phyloP scores from a whole-genome alignment of 306 rosid species.

The Corylus avellana region DNA sequence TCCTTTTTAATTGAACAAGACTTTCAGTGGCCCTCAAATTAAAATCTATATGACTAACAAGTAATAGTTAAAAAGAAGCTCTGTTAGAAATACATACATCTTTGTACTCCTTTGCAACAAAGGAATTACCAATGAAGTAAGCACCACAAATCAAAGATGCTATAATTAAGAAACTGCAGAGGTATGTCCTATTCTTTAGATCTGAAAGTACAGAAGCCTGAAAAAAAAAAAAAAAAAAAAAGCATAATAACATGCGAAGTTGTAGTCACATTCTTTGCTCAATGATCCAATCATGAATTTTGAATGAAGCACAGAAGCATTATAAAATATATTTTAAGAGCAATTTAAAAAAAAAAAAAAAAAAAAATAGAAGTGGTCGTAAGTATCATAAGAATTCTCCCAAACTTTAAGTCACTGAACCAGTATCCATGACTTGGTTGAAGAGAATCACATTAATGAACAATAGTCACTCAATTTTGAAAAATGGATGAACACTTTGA shows the following conservation, averaged over 20 bases:
- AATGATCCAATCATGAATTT: background rate
- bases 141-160: conserved; percentile 63
- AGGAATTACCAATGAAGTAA: conserved; percentile 56
- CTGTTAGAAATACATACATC: conserved; percentile 39
- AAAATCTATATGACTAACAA: background rate
- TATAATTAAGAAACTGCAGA: conserved; percentile 52
- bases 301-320: background rate
- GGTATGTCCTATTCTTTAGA: conserved; percentile 57
- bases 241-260: background rate
- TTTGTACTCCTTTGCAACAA: conserved; percentile 59
- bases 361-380: background rate
- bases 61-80: background rate
- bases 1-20: conserved; percentile 7
- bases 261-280: background rate
- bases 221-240: conserved; percentile 20
- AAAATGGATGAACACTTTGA: background rate
- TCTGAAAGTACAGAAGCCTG: conserved; percentile 56
- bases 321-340: no score
- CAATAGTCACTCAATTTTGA: background rate
- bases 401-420: background rate
- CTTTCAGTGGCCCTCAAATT: background rate
- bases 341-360: background rate
- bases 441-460: background rate
- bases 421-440: background rate
- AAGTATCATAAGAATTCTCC: background rate